These are phyloP conservation scores for Xylariaceae sp. DNA, from an alignment of 2,329 filamentous ascomycete genomes.

Conservation along the genomic window DNA sequence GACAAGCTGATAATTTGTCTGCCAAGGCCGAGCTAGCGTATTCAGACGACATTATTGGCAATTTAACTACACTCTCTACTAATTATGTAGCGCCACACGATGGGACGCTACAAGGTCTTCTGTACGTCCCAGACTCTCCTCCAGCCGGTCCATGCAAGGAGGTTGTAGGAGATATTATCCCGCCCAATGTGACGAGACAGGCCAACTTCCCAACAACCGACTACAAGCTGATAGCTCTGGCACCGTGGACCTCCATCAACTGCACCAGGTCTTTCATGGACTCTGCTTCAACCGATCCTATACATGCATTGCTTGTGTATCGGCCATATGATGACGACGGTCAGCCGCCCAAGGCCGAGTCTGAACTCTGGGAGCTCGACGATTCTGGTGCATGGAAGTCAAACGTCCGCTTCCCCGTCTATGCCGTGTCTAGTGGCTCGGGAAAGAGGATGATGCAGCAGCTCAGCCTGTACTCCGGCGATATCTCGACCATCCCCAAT, in stretches of 20 bases:
- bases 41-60: constrained; percentile 47
- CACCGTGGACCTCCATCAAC: constrained; percentile 74
- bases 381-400: constrained; percentile 69
- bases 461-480: constrained; percentile 73
- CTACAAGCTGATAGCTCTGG: constrained; percentile 75
- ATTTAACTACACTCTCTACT: constrained; percentile 73
- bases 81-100: constrained; percentile 58
- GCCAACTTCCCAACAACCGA: constrained; percentile 64
- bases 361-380: constrained; percentile 65
- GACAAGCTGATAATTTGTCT: constrained; percentile 3
- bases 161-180: constrained; percentile 62
- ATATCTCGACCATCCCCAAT: constrained; percentile 58
- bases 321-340: constrained; percentile 51
- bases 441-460: constrained; percentile 68
- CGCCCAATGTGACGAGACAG: constrained; percentile 69
- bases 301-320: constrained; percentile 63
- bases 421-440: constrained; percentile 67
- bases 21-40: constrained; percentile 46
- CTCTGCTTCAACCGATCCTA: constrained; percentile 53
- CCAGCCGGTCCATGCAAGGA: constrained; percentile 58
- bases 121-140: constrained; percentile 76
- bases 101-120: constrained; percentile 67
- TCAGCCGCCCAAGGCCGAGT: constrained; percentile 62
- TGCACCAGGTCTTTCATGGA: constrained; percentile 73
- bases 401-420: constrained; percentile 73